Base-by-base conservation (phyloP, 495 filamentous ascomycete species). In the Penicillium paxilli region DNA sequence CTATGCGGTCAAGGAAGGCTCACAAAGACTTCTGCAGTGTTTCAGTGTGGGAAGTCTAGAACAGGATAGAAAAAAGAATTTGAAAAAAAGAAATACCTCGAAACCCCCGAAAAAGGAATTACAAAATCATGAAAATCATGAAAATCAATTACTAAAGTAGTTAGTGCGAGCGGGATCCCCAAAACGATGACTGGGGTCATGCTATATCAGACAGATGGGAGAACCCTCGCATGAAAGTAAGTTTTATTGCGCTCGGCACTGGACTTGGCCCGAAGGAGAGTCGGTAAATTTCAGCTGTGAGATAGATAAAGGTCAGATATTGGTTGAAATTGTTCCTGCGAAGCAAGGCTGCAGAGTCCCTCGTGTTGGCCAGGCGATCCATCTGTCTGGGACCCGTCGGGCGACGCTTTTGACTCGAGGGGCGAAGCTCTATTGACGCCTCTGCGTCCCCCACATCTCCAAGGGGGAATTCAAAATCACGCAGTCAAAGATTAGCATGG, bases 381-480 rank as follows among this genome's bases (percentile, higher is more conserved):
- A 44, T 40, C 51, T 33, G 42, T 40, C 20, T 42, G 44, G 30
- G 17, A 26, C 7, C 20, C 32, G 10, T 35, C 40, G 22, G 22
- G 49, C 30, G 21, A 37, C 32, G 3, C 4, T 8, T 16, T 38
- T 38, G 40, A 57, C 51, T 58, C 61, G 37, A 66, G 58, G 61
- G 61, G 44, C 23, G 23, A 25, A 40, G 46, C 46, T 55, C 51
- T 60, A 67, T 59, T 57, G 63, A 60, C 26, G 30, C 41, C 35
- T 20, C 3, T 55, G 47, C 53, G 54, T 59, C 58, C 64, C 64
- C 64, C 64, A 65, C 61, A 62, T 67, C 52, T 58, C 51, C 30
- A 64, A 60, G 54, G 64, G 52, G 55, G 57, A 49, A 53, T 55
- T 24, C 11, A 44, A 62, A 52, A 30, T 17, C 52, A 30, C 35